A percentile compares a stretch with the other conserved stretches of the same genome.
Conservation (phyloP, 106 monocot genomes). For the Phalaenopsis equestris region DNA sequence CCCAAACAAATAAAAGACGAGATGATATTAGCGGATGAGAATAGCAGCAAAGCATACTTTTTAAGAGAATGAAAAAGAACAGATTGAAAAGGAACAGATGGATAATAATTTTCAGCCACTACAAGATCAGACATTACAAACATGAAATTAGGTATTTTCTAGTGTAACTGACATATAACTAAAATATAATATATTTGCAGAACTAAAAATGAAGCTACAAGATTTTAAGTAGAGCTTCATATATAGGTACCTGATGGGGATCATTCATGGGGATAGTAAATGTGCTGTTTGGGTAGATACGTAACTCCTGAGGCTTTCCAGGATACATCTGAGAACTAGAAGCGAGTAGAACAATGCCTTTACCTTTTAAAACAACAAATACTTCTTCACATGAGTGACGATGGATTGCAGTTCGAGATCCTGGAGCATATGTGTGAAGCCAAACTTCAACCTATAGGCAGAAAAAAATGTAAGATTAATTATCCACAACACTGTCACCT, state of each 20-base stretch:
- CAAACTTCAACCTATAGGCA: constrained; percentile 68
- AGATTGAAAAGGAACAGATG: no score
- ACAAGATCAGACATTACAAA: not conserved
- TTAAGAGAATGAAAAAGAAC: no score
- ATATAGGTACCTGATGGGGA: constrained; percentile 62
- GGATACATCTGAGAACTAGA: constrained; percentile 64
- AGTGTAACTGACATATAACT: no score
- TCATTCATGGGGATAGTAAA: constrained; percentile 83
- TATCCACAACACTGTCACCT: no score
- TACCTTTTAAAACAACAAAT: constrained; percentile 83
- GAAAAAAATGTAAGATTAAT: no score
- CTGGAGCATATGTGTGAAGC: constrained; percentile 89
- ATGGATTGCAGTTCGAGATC: constrained; percentile 76
- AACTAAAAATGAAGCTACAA: not conserved
- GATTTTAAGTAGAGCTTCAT: not conserved
- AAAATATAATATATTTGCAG: not conserved
- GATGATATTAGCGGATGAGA: no score
- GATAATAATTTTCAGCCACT: no score
- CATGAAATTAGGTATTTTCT: not conserved
- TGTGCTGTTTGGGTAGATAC: constrained; percentile 57
- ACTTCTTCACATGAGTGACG: constrained; percentile 94
- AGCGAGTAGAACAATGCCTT: constrained; percentile 61
- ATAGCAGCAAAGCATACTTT: no score
- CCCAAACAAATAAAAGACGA: no score
- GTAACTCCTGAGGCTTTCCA: constrained; percentile 50